Base-by-base conservation (phyloP, 164 flowering plant species). In the Liquidambar formosana region DNA sequence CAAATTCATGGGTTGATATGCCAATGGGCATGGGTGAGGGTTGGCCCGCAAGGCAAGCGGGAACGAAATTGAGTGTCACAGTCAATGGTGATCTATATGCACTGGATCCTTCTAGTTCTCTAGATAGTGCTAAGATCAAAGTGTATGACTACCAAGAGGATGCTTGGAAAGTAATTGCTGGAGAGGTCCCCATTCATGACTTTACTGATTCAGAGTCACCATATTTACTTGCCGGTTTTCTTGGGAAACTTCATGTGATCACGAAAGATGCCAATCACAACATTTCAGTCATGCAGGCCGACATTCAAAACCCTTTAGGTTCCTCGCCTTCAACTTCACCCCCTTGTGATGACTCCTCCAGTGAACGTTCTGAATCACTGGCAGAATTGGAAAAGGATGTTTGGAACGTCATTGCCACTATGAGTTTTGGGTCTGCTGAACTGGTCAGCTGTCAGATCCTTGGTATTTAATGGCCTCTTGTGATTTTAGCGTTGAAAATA, bases 31-130 rank as follows among this genome's bases (percentile, higher is more conserved):
- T 89, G 97, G 97, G 94, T 44, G 95, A 92, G 67, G 95, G 95
- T 61, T 92, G 97, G 97, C 97, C 97, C 53, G 97, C 93, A n/a
- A 81, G 82, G 81, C 95, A 92, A 68, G 97, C 97, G 14, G 93
- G 91, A 11, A 89, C 97, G 1, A 92, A 92, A 70, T 75, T 89
- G 72, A 88, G 97, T 75, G 90, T 82, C 18, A 82, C 85, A 16
- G 90, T 92, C 11, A 88, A 89, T 53, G 93, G 83, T 22, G 92
- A 89, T 25, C 58, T 92, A 54, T 92, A 89, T 81, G 90, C 95
- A 5, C 67, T 92, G 71, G 97, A 92, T 78, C 93, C 90, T 38
- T 89, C 95, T 19, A 87, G 85, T 70, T 83, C 91, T 52, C 68
- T 79, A 28, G 89, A 92, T 53, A 82, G 82, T 77, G 88, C 85